Evolutionary conservation across 768 basidiomycete genomes (phyloP), one percentile per base, ranked within the genome.

Genomic region (Macrolepiota fuliginosa): DNA sequence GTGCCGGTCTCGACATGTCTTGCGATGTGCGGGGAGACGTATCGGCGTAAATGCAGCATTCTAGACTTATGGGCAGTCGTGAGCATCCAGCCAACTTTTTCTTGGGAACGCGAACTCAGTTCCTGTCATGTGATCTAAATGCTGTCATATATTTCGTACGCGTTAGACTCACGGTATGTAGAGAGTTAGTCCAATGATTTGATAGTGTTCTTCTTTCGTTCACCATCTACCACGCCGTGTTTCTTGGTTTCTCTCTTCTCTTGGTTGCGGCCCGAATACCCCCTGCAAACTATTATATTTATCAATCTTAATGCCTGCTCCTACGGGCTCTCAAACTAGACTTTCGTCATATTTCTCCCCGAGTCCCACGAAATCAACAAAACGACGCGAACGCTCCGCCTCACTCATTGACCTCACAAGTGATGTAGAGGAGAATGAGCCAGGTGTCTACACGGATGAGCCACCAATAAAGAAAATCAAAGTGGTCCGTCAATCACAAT

Each of bases 381-480:
- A 77, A 61, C 72, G 79, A 36, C 58, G 54, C 13, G 45, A 46
- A 25, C 53, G 24, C 25, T 42, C 70, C 6, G 58, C 58, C 68
- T 64, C 76, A 11, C 71, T 77, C 17, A 82, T 88, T 58, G 88
- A 89, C 74, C 72, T 88, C 64, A 86, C 87, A 11, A 56, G 68
- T 27, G 81, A 79, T 52, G 78, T 75, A 55, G 68, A 70, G 35
- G 72, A 74, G 36, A 67, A 65, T 29, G 39, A 54, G 22, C 22
- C 59, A 25, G 69, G 67, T 51, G 69, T 69, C 19, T 69, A 72
- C 12, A 15, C 61, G 6, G 79, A 79, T 67, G 74, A 71, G 59
- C 57, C 66, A 11, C 60, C 60, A 55, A 61, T 61, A 17, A 61
- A 61, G 60, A 61, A 61, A 35, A 55, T 61, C 25, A 61, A 55